phyloP scores from a whole-genome alignment of 129 eudicot genomes.

The Tanacetum coccineum region DNA sequence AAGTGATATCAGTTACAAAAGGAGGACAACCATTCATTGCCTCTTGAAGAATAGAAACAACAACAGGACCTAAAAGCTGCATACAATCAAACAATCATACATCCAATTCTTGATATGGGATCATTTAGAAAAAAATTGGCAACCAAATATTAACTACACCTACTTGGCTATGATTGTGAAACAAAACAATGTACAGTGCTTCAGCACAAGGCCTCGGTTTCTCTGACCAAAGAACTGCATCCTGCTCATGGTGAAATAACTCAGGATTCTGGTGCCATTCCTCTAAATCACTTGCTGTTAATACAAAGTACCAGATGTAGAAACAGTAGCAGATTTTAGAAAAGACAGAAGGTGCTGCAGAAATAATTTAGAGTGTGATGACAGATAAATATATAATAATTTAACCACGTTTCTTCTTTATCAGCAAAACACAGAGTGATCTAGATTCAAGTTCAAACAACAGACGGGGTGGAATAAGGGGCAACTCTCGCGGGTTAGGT shows the following conservation, averaged over 20 bases:
- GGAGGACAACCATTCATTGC: constrained; percentile 89
- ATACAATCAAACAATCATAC: neutral
- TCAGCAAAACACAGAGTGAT: constrained; percentile 3
- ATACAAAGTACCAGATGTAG: constrained; percentile 76
- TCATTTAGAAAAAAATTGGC: constrained; percentile 11
- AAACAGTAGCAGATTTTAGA: constrained; percentile 2
- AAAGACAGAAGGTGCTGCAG: too few species aligned
- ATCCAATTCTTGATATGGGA: neutral
- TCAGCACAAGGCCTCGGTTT: constrained; percentile 98
- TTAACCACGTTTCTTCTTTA: constrained; percentile 1
- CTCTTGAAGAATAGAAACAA: constrained; percentile 91
- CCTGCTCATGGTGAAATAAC: constrained; percentile 91
- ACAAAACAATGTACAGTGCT: constrained; percentile 88
- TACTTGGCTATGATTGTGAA: constrained; percentile 92
- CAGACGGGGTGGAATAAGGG: neutral
- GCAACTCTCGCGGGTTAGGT: neutral
- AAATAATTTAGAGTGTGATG: too few species aligned
- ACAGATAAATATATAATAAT: neutral
- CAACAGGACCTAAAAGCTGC: too few species aligned
- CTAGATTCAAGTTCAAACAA: neutral
- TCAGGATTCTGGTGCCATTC: constrained; percentile 92
- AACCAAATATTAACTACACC: constrained; percentile 23
- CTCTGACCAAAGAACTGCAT: constrained; percentile 94
- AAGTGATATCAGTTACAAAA: constrained; percentile 76
- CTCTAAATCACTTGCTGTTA: constrained; percentile 82